Conservation (phyloP, 441 rosid species). For the Sinapis alba region DNA sequence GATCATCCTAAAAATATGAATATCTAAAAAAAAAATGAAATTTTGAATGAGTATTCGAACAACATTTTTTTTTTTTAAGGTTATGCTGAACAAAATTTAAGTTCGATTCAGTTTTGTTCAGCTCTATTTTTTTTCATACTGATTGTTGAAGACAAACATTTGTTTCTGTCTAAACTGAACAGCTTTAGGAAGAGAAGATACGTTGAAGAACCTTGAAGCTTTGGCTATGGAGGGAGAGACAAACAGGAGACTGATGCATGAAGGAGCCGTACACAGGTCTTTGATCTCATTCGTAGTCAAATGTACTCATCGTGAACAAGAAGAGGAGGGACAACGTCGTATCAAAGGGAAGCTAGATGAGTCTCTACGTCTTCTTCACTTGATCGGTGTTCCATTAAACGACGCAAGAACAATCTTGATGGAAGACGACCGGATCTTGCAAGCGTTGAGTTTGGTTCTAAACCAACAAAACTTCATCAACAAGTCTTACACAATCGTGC, state of each 20-base stretch:
- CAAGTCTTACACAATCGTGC: constrained; percentile 45
- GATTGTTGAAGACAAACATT: neutral
- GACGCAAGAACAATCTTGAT: constrained; percentile 37
- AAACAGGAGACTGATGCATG: constrained; percentile 54
- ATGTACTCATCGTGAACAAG: constrained; percentile 24
- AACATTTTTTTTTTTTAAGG: neutral
- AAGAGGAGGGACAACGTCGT: constrained; percentile 12
- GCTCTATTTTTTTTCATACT: neutral
- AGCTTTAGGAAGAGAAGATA: constrained; percentile 23
- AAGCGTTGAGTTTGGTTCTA: constrained; percentile 55
- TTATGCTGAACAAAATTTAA: neutral
- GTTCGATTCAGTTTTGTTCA: neutral
- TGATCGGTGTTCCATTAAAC: constrained; percentile 41
- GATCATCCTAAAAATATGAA: no score
- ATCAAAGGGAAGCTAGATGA: constrained; percentile 46
- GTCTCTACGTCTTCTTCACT: constrained; percentile 51
- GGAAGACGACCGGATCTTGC: constrained; percentile 43
- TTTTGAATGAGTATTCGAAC: neutral
- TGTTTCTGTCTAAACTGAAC: neutral
- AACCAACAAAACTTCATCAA: constrained; percentile 37
- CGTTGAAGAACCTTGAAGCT: constrained; percentile 45
- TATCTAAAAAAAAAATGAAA: no score
- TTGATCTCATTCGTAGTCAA: constrained; percentile 42
- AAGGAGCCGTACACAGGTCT: constrained; percentile 49
- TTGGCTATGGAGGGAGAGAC: constrained; percentile 52